Conservation (phyloP, 208 protist species). For the Leishmania mexicana region DNA sequence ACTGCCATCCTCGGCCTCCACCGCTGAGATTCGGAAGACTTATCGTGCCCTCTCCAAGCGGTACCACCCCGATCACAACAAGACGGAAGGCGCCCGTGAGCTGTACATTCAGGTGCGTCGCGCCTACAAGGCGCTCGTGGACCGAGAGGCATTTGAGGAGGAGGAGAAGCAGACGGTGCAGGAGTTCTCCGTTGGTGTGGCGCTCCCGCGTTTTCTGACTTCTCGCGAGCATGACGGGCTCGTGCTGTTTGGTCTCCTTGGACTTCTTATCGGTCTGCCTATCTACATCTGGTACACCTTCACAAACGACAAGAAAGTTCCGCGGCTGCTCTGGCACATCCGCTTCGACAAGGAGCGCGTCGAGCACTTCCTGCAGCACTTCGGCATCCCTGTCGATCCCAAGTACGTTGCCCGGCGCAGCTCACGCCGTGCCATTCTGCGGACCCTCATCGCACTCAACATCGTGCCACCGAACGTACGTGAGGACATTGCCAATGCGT, state of each 20-base stretch:
- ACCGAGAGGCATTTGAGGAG: slow-evolving; percentile 91
- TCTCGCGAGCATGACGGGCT: slow-evolving; percentile 87
- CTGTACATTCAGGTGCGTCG: slow-evolving; percentile 89
- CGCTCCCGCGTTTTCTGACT: slow-evolving; percentile 86
- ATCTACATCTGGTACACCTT: slow-evolving; percentile 86
- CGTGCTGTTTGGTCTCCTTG: slow-evolving; percentile 87
- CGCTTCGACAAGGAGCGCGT: slow-evolving; percentile 85
- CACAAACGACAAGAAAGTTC: slow-evolving; percentile 69
- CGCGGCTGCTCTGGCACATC: slow-evolving; percentile 66
- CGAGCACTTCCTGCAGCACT: slow-evolving; percentile 73
- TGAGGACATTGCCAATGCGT: slow-evolving; percentile 62
- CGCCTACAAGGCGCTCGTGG: slow-evolving; percentile 93
- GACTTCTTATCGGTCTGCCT: slow-evolving; percentile 69
- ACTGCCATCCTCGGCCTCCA: slow-evolving; percentile 53
- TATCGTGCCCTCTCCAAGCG: slow-evolving; percentile 80
- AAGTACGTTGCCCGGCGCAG: slow-evolving; percentile 71
- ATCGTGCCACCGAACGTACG: slow-evolving; percentile 65
- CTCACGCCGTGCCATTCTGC: slow-evolving; percentile 54
- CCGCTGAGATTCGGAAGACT: slow-evolving; percentile 85
- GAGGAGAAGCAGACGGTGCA: slow-evolving; percentile 75
- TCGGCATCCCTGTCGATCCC: slow-evolving; percentile 79
- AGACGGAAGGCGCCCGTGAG: slow-evolving; percentile 83
- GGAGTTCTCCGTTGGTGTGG: slow-evolving; percentile 87
- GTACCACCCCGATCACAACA: slow-evolving; percentile 93
- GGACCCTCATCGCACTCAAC: slow-evolving; percentile 50